Conservation (phyloP, 805 yeast genomes). For the Saccharomycopsis fermentans region DNA sequence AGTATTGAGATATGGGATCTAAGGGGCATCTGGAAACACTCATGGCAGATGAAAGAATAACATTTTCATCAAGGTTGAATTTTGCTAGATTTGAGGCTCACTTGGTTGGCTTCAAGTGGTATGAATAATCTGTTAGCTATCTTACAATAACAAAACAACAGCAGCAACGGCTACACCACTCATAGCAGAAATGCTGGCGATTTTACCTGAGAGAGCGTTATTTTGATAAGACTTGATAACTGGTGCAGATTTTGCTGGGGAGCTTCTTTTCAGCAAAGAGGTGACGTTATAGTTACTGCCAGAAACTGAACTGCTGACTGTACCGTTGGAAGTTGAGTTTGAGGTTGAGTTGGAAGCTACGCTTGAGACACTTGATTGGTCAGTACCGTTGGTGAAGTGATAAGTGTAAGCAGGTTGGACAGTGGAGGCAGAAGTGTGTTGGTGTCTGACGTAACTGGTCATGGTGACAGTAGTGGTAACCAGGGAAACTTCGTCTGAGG, state of each 20-base stretch:
- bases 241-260: neutral
- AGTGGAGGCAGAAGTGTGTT: neutral
- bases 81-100: neutral
- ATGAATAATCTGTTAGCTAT: neutral
- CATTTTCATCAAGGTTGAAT: neutral
- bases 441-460: neutral
- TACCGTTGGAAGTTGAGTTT: neutral
- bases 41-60: no score
- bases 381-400: neutral
- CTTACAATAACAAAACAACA: neutral
- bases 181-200: neutral
- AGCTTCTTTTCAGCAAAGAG: neutral
- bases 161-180: neutral
- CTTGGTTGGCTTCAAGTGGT: neutral
- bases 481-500: neutral
- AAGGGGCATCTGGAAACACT: no score
- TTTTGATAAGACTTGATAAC: neutral
- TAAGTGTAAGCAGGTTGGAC: neutral
- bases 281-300: neutral
- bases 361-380: neutral
- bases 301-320: neutral
- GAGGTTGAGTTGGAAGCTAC: neutral
- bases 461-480: neutral
- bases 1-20: no score
- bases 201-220: neutral